A percentile compares a stretch with the other conserved stretches of the same genome.
Conservation (phyloP, 345 rosid genomes). For the Eucalyptus coolabah region DNA sequence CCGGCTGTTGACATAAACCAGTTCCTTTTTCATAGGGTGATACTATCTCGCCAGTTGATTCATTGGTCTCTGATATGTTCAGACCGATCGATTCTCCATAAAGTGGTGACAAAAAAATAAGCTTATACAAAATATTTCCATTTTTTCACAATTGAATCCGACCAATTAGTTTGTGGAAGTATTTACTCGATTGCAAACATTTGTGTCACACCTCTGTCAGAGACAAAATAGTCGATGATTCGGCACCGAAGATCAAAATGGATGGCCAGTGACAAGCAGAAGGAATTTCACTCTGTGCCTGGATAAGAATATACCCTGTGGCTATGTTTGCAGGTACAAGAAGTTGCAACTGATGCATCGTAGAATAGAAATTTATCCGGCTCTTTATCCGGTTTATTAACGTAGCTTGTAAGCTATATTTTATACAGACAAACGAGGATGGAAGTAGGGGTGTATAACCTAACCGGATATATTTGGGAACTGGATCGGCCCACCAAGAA, state of each 20-base stretch:
- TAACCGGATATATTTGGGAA: accelerated
- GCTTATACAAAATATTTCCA: neutral
- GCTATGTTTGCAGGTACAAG: neutral
- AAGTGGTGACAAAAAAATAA: neutral
- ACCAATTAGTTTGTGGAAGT: neutral
- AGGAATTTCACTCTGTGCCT: neutral
- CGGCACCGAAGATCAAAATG: neutral
- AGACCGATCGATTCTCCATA: accelerated
- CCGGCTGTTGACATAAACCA: neutral
- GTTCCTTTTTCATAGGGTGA: neutral
- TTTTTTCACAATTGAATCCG: neutral
- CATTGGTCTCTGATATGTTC: neutral
- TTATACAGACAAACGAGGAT: neutral
- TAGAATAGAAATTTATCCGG: neutral
- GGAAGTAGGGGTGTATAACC: too few species aligned
- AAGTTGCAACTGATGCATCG: neutral
- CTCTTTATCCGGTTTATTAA: neutral
- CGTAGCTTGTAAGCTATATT: neutral
- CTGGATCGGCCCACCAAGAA: accelerated
- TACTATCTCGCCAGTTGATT: neutral
- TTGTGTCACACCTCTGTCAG: accelerated
- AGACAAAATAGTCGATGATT: neutral
- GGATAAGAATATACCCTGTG: neutral
- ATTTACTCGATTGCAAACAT: neutral
- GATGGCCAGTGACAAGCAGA: neutral